Conservation (phyloP, 495 filamentous ascomycete species). For the Penicillium maclennaniae region DNA sequence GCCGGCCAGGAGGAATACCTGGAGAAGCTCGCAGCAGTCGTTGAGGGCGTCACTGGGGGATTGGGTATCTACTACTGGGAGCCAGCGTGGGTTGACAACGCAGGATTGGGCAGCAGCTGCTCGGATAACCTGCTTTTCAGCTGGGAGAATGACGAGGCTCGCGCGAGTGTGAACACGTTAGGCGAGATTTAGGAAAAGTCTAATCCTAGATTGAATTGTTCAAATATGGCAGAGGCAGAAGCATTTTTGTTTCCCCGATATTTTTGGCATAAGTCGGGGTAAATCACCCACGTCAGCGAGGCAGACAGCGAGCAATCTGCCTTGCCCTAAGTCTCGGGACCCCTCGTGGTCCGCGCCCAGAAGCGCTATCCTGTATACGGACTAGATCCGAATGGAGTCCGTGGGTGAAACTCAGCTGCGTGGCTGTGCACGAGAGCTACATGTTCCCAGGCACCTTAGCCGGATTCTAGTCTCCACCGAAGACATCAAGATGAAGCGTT, state of each 20-base stretch:
- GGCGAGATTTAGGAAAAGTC: constrained; percentile 19
- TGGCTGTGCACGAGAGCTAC: constrained; percentile 30
- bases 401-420: constrained; percentile 24
- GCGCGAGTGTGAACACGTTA: constrained; percentile 32
- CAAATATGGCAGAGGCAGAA: constrained; percentile 10
- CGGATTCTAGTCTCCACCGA: neutral
- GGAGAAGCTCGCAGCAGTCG: constrained; percentile 49
- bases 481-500: neutral
- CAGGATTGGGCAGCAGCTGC: constrained; percentile 54
- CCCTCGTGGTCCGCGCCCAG: constrained; percentile 9
- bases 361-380: constrained; percentile 4
- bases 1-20: constrained; percentile 59
- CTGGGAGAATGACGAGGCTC: constrained; percentile 24
- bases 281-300: constrained; percentile 8
- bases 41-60: constrained; percentile 45
- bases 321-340: constrained; percentile 6
- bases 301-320: constrained; percentile 11
- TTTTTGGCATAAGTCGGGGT: constrained; percentile 3
- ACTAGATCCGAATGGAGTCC: constrained; percentile 8
- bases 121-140: constrained; percentile 46
- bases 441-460: constrained; percentile 2
- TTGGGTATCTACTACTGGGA: constrained; percentile 68
- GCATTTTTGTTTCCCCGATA: neutral
- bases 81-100: constrained; percentile 65
- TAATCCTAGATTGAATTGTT: neutral